phyloP scores from a whole-genome alignment of 2,329 filamentous ascomycete species.

The Thielaviopsis punctulata region DNA sequence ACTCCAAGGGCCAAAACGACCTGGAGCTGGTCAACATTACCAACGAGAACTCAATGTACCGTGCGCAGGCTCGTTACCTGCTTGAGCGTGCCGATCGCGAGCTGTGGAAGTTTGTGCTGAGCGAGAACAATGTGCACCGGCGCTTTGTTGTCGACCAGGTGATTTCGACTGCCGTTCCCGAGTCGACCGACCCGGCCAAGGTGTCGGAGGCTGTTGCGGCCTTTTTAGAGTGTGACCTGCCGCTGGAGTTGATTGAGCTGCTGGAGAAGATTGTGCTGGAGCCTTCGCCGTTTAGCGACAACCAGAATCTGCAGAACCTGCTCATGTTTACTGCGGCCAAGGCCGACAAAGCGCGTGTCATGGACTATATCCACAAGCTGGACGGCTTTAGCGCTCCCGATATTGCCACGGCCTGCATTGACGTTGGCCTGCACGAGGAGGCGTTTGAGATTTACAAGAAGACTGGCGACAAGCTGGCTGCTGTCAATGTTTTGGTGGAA shows the following conservation, averaged over 20 bases:
- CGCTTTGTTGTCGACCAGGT: conserved; percentile 92
- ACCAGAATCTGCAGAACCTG: conserved; percentile 87
- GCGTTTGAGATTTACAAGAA: conserved; percentile 99
- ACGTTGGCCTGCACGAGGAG: conserved; percentile 88
- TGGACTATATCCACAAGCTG: conserved; percentile 89
- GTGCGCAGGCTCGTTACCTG: conserved; percentile 88
- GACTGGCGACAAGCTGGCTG: conserved; percentile 71
- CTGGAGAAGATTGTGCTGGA: conserved; percentile 99
- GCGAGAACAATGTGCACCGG: conserved; percentile 87
- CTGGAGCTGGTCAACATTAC: conserved; percentile 93
- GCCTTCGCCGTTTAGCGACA: conserved; percentile 97
- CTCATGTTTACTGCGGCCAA: conserved; percentile 93
- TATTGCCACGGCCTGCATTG: conserved; percentile 82
- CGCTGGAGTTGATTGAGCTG: conserved; percentile 86
- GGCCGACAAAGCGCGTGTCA: conserved; percentile 84
- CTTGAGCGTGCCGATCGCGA: conserved; percentile 78
- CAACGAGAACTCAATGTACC: conserved; percentile 99
- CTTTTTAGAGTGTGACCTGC: conserved; percentile 80
- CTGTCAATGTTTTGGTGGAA: conserved; percentile 83
- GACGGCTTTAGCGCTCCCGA: conserved; percentile 82
- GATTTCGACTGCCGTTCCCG: conserved; percentile 83
- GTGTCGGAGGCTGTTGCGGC: conserved; percentile 88
- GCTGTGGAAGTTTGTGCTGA: conserved; percentile 88
- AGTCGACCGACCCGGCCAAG: conserved; percentile 82
- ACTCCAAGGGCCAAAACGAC: conserved; percentile 93